Conservation (phyloP, 345 rosid genomes). For the Eucalyptus cloeziana region DNA sequence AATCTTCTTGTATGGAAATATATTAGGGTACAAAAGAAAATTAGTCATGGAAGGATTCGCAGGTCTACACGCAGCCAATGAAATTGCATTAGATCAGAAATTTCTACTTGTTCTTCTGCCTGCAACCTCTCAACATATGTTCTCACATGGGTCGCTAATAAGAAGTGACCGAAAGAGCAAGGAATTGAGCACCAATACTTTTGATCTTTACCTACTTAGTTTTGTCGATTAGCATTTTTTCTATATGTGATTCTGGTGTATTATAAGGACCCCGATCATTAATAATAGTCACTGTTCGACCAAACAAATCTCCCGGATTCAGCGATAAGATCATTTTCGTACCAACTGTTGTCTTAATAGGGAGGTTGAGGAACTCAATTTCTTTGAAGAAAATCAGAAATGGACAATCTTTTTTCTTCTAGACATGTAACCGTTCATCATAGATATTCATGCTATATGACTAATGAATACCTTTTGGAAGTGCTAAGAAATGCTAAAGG, state of each 20-base stretch:
- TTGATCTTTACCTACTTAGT: background rate
- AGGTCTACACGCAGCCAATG: background rate
- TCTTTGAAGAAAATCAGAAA: background rate
- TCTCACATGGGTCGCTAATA: background rate
- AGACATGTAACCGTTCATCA: background rate
- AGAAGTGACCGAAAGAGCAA: background rate
- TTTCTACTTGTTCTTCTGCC: background rate
- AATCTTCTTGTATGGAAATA: background rate
- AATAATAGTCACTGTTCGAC: background rate
- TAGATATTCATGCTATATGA: background rate
- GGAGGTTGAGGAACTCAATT: background rate
- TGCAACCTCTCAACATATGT: background rate
- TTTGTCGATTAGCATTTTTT: background rate
- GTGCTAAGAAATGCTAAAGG: background rate
- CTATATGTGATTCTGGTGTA: background rate
- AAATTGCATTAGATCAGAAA: background rate
- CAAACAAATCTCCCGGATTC: background rate
- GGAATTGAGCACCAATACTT: background rate
- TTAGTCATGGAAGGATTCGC: background rate
- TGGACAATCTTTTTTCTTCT: background rate
- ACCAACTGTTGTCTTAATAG: background rate
- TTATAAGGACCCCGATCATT: background rate
- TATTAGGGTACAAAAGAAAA: background rate
- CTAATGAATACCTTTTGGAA: background rate
- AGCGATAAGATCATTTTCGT: background rate